phyloP scores from a whole-genome alignment of 2,329 filamentous ascomycete species.

The Colletotrichum tofieldiae region DNA sequence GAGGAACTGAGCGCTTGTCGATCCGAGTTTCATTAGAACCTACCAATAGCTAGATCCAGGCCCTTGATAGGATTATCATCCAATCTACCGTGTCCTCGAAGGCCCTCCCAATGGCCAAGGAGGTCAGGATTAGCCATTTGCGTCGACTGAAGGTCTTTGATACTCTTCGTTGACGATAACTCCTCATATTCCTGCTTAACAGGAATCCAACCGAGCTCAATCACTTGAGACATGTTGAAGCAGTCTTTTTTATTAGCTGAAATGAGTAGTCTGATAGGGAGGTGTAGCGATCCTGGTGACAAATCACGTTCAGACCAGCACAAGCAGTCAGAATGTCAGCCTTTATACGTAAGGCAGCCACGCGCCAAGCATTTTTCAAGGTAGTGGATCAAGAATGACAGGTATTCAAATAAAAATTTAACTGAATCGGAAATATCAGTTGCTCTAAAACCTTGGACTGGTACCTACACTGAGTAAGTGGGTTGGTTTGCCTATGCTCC shows the following conservation, averaged over 20 bases:
- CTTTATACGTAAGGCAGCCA: too few relatives aligned
- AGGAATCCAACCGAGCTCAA: slow-evolving; percentile 24
- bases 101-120: slow-evolving; percentile 9
- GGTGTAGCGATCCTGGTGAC: background rate
- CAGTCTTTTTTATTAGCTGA: background rate
- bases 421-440: too few relatives aligned
- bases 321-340: too few relatives aligned
- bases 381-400: too few relatives aligned
- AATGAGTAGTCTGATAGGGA: background rate
- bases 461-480: too few relatives aligned
- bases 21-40: background rate
- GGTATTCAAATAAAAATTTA: too few relatives aligned
- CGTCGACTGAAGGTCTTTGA: background rate
- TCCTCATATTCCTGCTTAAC: slow-evolving; percentile 11
- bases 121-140: background rate
- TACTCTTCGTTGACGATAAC: background rate
- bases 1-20: too few relatives aligned
- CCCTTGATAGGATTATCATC: background rate
- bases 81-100: background rate
- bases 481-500: too few relatives aligned
- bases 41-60: too few relatives aligned
- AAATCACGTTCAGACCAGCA: background rate
- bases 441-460: too few relatives aligned
- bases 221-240: slow-evolving; percentile 5
- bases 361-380: too few relatives aligned